phyloP scores from a whole-genome alignment of 768 basidiomycete species.

The Coprinopsis cinerea region DNA sequence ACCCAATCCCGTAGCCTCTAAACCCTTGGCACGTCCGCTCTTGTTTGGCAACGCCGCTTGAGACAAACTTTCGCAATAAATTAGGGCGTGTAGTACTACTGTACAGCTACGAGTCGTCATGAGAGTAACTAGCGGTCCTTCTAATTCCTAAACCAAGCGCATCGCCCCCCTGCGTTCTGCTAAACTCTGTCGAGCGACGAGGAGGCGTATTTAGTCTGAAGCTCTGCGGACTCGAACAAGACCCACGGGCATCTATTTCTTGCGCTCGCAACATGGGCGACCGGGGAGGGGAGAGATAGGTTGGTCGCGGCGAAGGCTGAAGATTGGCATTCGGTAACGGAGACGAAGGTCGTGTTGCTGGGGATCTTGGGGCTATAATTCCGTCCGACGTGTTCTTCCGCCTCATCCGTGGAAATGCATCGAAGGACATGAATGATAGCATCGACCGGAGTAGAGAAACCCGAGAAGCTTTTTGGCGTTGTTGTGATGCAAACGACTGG shows the following conservation, averaged over 20 bases:
- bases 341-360: conserved; percentile 24
- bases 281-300: conserved; percentile 24
- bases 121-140: conserved; percentile 10
- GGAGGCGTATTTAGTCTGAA: conserved; percentile 41
- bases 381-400: conserved; percentile 56
- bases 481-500: conserved; percentile 20
- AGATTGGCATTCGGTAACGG: conserved; percentile 25
- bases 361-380: conserved; percentile 61
- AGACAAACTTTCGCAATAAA: neutral
- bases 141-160: conserved; percentile 21
- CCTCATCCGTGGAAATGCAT: conserved; percentile 36
- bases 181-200: conserved; percentile 18
- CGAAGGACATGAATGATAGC: conserved; percentile 42
- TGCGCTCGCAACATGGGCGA: conserved; percentile 29
- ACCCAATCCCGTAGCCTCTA: too few species aligned
- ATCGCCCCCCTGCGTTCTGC: conserved; percentile 20
- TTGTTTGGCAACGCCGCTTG: neutral
- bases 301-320: conserved; percentile 34
- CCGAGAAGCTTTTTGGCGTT: conserved; percentile 20
- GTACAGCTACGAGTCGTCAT: conserved; percentile 13
- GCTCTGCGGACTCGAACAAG: conserved; percentile 19
- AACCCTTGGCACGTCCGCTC: too few species aligned
- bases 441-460: conserved; percentile 67
- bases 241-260: conserved; percentile 28
- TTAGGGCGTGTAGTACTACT: neutral